Evolutionary conservation across 805 yeast genomes (phyloP).

Genomic region (Yamadazyma laniorum): DNA sequence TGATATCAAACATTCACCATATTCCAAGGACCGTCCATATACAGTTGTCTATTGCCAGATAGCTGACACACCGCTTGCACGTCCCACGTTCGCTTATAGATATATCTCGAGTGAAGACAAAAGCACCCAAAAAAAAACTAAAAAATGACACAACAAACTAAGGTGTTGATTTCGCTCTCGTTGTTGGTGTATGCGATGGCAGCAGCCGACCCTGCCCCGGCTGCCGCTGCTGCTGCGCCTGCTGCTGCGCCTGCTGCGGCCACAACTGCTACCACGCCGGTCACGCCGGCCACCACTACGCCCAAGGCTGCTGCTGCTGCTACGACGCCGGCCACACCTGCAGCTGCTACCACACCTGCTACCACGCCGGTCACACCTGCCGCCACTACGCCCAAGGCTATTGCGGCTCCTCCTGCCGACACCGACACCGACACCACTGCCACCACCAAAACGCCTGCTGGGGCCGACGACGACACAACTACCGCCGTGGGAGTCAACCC

Average conservation of each 20-base stretch:
- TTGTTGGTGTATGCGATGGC: too few species aligned
- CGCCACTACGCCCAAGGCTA: slow-evolving; percentile 18
- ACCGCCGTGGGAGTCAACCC: slow-evolving; percentile 10
- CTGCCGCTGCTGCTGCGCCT: slow-evolving; percentile 10
- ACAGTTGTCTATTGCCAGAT: too few species aligned
- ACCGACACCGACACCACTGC: slow-evolving; percentile 19
- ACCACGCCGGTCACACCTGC: slow-evolving; percentile 14
- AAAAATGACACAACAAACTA: slow-evolving; percentile 4
- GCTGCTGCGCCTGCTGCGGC: slow-evolving; percentile 11
- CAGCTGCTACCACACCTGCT: slow-evolving; percentile 7
- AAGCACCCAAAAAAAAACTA: too few species aligned
- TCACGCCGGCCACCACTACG: slow-evolving; percentile 1
- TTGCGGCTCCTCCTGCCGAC: slow-evolving; percentile 18
- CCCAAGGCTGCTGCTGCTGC: slow-evolving; percentile 9
- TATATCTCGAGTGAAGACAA: too few species aligned
- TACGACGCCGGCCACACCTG: slow-evolving; percentile 8
- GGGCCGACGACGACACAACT: slow-evolving; percentile 7
- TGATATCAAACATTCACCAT: too few species aligned
- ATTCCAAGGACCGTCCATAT: too few species aligned
- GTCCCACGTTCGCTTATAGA: too few species aligned
- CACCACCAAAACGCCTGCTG: slow-evolving; percentile 11
- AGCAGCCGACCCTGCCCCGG: slow-evolving; percentile 8
- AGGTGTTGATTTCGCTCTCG: not conserved
- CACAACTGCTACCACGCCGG: slow-evolving; percentile 9
- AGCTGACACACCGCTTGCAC: too few species aligned